Base-by-base conservation (phyloP, 2,329 filamentous ascomycete species). In the Lithohypha guttulata region DNA sequence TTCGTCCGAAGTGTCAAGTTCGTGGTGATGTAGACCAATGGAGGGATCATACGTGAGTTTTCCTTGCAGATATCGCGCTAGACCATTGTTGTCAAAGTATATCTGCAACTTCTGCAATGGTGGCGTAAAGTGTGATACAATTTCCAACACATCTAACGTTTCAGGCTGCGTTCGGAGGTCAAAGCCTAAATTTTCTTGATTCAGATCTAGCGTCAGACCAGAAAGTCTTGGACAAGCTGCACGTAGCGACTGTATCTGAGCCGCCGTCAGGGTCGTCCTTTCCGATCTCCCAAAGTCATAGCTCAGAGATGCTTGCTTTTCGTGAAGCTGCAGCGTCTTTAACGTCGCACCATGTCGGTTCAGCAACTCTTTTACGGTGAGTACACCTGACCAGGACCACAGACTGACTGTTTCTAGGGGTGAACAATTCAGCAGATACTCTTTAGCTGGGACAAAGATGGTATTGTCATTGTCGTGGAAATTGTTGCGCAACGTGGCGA, bases 1-100 rank as follows among this genome's bases (percentile, higher is more conserved):
- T 8, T 8, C n/a, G 23, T 25, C 23, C 23, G 23, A 25, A n/a
- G 7, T 14, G 26, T 28, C 26, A 4, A 11, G 6, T n/a, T 28
- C 26, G n/a, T 28, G 11, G 9, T 4, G 8, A 25, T n/a, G 7
- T 7, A 8, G 8, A n/a, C n/a, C 23, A n/a, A 25, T 33, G 18
- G 11, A 4, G 6, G 7, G 14, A 15, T 13, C 5, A 4, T 6
- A 20, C 10, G 6, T 19, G 17, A 7, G 11, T 10, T 20, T 7
- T 21, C 15, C 31, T 20, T 34, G 22, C 9, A 34, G 7, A n/a
- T 11, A 7, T 13, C 2, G 6, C 4, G 30, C 19, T 14, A 43
- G 26, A n/a, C 42, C 38, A 32, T 36, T 23, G 4, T 25, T 21
- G 22, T 37, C 30, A 27, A 44, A 41, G 36, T 41, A 44, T 6